Conservation (phyloP, 192 early-diverging fungal genomes). For the Entomortierella lignicola region DNA sequence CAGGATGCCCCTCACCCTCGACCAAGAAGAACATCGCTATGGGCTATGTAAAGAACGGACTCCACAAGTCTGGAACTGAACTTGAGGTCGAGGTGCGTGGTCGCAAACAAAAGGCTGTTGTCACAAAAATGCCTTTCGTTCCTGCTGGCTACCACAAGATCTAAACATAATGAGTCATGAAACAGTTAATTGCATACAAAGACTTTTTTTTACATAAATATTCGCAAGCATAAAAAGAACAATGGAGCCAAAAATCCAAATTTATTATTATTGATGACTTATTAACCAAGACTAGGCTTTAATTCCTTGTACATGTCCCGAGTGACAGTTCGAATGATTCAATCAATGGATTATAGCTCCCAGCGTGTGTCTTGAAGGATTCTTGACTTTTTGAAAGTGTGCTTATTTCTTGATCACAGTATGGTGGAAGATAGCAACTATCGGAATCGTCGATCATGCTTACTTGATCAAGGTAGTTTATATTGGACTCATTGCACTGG, state of each 20-base stretch:
- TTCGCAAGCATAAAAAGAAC: slow-evolving; percentile 6
- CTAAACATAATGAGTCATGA: slow-evolving; percentile 22
- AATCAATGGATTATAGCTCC: no score
- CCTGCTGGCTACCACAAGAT: slow-evolving; percentile 81
- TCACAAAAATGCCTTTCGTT: slow-evolving; percentile 98
- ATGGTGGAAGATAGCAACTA: not conserved
- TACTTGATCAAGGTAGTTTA: not conserved
- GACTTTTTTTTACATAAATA: not conserved
- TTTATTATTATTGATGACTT: no score
- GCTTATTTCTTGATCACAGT: no score
- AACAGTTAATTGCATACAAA: not conserved
- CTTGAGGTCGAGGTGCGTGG: slow-evolving; percentile 92
- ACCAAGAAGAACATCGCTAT: slow-evolving; percentile 98
- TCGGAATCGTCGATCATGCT: not conserved
- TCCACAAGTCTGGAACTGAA: slow-evolving; percentile 93
- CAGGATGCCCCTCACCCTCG: slow-evolving; percentile 90
- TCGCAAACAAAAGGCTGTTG: slow-evolving; percentile 81
- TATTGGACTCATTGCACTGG: not conserved
- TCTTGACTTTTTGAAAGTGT: no score
- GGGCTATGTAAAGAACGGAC: slow-evolving; percentile 91
- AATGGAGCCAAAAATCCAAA: no score
- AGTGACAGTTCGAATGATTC: not conserved
- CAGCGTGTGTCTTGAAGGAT: not conserved
- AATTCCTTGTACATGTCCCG: not conserved
- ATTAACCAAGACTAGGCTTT: no score